A percentile compares a stretch with the other conserved stretches of the same genome.
These are phyloP conservation scores for Zasmidium angulare DNA, from an alignment of 2,329 filamentous ascomycete species.

Conservation along the genomic window DNA sequence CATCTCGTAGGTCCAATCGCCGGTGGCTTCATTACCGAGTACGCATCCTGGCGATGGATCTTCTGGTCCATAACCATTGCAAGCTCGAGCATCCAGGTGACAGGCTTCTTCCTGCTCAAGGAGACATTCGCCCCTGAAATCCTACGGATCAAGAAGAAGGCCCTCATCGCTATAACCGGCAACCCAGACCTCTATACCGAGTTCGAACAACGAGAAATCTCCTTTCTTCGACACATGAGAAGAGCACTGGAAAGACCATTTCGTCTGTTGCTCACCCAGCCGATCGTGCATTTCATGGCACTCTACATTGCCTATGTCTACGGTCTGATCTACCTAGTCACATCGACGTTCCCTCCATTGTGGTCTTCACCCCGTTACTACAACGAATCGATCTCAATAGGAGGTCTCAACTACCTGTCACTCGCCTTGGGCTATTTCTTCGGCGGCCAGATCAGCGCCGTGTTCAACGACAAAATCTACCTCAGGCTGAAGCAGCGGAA, in stretches of 20 bases:
- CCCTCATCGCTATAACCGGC: conserved; percentile 39
- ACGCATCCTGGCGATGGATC: conserved; percentile 53
- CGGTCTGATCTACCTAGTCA: conserved; percentile 58
- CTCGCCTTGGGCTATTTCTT: conserved; percentile 53
- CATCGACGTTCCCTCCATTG: conserved; percentile 56
- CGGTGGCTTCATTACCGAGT: conserved; percentile 52
- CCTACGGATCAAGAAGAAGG: neutral
- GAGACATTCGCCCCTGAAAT: conserved; percentile 40
- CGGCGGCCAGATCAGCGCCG: conserved; percentile 43
- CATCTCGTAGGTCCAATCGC: conserved; percentile 47
- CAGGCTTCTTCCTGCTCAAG: conserved; percentile 39
- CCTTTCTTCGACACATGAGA: neutral
- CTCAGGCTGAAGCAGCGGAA: conserved; percentile 7
- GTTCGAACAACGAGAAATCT: neutral
- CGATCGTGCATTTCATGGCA: conserved; percentile 54
- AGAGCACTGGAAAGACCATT: conserved; percentile 37
- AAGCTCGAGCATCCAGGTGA: conserved; percentile 36
- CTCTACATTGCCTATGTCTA: conserved; percentile 55
- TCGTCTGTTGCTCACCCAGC: conserved; percentile 53
- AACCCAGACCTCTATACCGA: conserved; percentile 36
- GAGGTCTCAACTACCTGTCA: conserved; percentile 60
- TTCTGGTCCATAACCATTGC: conserved; percentile 45
- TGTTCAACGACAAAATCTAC: conserved; percentile 13
- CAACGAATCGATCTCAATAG: conserved; percentile 53
- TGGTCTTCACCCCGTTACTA: conserved; percentile 57